Evolutionary conservation across 2,329 filamentous ascomycete genomes (phyloP).

Genomic region (Diaporthe ilicicola): DNA sequence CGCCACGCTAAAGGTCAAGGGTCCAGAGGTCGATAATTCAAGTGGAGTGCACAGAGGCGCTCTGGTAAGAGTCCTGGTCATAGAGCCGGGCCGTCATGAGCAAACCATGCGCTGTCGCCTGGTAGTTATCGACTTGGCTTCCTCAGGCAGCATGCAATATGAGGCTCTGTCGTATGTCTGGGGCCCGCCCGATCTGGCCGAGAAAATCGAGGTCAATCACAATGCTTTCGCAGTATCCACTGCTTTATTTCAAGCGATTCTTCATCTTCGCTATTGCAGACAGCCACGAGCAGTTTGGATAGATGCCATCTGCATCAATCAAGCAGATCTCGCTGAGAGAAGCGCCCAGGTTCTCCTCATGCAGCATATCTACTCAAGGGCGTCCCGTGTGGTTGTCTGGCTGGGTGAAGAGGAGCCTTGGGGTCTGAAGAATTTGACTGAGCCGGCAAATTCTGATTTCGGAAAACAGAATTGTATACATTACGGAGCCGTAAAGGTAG

Average conservation of each 20-base stretch:
- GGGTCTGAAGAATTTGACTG: not conserved
- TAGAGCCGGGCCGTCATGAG: not conserved
- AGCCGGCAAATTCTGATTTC: not conserved
- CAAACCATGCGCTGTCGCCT: not conserved
- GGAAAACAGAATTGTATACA: not conserved
- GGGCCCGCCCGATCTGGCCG: not conserved
- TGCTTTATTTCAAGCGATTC: not conserved
- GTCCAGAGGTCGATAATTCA: not conserved
- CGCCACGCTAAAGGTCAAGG: not conserved
- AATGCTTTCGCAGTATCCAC: not conserved
- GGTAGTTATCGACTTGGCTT: not conserved
- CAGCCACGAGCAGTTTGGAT: not conserved
- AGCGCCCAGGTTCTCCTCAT: not conserved
- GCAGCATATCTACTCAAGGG: not conserved
- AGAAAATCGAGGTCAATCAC: not conserved
- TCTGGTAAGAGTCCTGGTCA: not conserved
- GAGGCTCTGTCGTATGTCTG: not conserved
- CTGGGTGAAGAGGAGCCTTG: not conserved
- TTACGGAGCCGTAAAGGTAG: not conserved
- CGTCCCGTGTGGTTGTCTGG: constrained; percentile 13
- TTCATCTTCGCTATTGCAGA: not conserved
- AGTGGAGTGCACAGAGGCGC: not conserved
- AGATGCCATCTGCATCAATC: constrained; percentile 10
- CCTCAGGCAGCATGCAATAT: not conserved
- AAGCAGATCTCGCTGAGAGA: constrained; percentile 8